Evolutionary conservation across 306 rosid genomes (phyloP).

Genomic region (Bauhinia variegata): DNA sequence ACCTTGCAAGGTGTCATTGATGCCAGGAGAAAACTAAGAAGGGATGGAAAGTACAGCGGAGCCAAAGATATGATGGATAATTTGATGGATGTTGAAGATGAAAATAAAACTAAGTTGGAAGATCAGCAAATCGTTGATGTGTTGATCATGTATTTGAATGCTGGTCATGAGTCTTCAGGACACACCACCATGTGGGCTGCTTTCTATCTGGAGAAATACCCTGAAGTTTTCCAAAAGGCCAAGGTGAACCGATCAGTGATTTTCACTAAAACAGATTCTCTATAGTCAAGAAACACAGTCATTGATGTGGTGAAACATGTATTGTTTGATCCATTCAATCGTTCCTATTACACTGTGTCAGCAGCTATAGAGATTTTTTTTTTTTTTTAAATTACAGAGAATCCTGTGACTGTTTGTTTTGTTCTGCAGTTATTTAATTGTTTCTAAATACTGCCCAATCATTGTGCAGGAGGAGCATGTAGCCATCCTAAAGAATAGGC

Average conservation of each 20-base stretch:
- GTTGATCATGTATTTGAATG: slow-evolving; percentile 90
- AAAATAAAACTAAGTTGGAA: slow-evolving; percentile 60
- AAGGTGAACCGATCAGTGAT: too few species aligned
- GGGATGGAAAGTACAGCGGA: slow-evolving; percentile 6
- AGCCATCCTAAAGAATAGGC: slow-evolving; percentile 62
- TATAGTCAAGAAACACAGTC: too few species aligned
- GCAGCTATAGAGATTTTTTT: too few species aligned
- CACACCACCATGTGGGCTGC: slow-evolving; percentile 90
- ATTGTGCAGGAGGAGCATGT: slow-evolving; percentile 72
- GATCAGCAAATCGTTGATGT: slow-evolving; percentile 77
- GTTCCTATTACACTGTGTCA: too few species aligned
- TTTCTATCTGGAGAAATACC: slow-evolving; percentile 57
- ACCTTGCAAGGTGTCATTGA: slow-evolving; percentile 67
- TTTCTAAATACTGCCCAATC: background rate
- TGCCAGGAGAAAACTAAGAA: slow-evolving; percentile 51
- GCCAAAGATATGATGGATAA: slow-evolving; percentile 87
- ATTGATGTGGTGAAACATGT: too few species aligned
- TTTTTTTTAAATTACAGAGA: too few species aligned
- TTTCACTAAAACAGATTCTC: too few species aligned
- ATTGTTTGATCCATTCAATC: too few species aligned
- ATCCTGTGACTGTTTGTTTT: too few species aligned
- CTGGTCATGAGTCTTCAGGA: slow-evolving; percentile 95
- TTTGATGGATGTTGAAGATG: slow-evolving; percentile 77
- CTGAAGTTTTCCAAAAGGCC: slow-evolving; percentile 63
- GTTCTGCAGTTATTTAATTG: too few species aligned